Percentiles rank a stretch among this genome's conserved stretches.
Conservation (phyloP, 148 eudicot genomes). For the Bassia scoparia region DNA sequence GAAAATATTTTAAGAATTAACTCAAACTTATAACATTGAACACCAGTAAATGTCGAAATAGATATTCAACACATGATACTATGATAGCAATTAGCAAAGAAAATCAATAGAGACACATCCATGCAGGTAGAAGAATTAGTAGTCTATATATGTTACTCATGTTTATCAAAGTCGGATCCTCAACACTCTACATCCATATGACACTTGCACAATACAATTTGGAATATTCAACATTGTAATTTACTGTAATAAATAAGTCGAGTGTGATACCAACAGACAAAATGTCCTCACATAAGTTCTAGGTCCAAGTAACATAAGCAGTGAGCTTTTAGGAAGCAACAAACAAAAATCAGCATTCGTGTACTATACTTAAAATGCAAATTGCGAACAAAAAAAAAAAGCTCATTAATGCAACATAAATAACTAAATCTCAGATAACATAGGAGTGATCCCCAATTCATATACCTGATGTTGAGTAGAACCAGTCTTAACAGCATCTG, state of each 20-base stretch:
- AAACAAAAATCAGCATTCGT: neutral
- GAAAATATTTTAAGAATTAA: too few species aligned
- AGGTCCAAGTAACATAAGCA: neutral
- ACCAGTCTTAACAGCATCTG: conserved; percentile 34
- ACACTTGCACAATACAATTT: neutral
- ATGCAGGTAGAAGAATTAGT: too few species aligned
- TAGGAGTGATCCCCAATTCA: too few species aligned
- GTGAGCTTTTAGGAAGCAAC: neutral
- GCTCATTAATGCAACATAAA: neutral
- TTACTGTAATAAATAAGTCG: neutral
- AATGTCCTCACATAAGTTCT: neutral
- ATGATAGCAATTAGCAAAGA: neutral
- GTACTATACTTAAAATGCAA: too few species aligned
- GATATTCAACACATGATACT: neutral
- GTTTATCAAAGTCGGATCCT: neutral
- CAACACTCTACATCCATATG: neutral
- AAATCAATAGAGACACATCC: too few species aligned
- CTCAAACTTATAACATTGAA: neutral
- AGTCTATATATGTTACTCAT: neutral
- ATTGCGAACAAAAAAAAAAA: too few species aligned
- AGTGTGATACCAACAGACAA: neutral
- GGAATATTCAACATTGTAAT: too few species aligned
- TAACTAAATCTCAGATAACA: too few species aligned
- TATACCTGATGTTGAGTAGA: conserved; percentile 60
- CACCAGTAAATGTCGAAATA: neutral